phyloP scores from a whole-genome alignment of 441 rosid genomes.

The Adansonia grandidieri region DNA sequence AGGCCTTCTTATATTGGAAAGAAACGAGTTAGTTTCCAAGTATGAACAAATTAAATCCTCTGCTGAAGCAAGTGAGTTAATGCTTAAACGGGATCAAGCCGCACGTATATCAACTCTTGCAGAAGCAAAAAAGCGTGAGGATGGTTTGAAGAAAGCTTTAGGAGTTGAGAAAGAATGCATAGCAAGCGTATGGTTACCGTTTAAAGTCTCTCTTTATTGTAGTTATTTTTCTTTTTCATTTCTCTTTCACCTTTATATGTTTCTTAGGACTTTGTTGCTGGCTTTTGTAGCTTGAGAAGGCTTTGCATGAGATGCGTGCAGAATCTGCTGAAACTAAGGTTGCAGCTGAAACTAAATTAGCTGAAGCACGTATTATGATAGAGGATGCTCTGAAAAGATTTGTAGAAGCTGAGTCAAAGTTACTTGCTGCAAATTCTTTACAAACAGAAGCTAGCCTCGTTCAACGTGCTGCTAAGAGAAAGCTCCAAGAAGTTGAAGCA shows the following conservation, averaged over 20 bases:
- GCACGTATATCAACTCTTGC: slow-evolving; percentile 64
- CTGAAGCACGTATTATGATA: slow-evolving; percentile 66
- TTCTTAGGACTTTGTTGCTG: slow-evolving; percentile 27
- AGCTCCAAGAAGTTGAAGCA: slow-evolving; percentile 75
- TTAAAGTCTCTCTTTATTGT: slow-evolving; percentile 23
- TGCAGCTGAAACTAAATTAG: slow-evolving; percentile 67
- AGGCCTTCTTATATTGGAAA: slow-evolving; percentile 90
- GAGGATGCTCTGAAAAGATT: slow-evolving; percentile 74
- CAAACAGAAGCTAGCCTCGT: slow-evolving; percentile 69
- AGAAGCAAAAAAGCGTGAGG: slow-evolving; percentile 81
- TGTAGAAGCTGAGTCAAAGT: slow-evolving; percentile 64
- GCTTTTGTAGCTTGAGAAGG: slow-evolving; percentile 76
- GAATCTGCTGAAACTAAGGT: slow-evolving; percentile 90
- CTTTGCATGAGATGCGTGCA: slow-evolving; percentile 93
- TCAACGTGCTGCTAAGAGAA: slow-evolving; percentile 82
- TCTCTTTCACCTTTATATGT: slow-evolving; percentile 11
- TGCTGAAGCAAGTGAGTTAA: slow-evolving; percentile 63
- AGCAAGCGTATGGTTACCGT: slow-evolving; percentile 64
- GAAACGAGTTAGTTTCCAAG: slow-evolving; percentile 58
- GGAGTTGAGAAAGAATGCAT: slow-evolving; percentile 86
- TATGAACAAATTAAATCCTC: slow-evolving; percentile 70
- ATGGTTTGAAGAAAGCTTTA: slow-evolving; percentile 76
- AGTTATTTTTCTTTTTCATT: slow-evolving; percentile 15
- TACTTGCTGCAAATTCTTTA: slow-evolving; percentile 67
- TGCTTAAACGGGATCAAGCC: slow-evolving; percentile 62